Percentiles rank a stretch among this genome's conserved stretches.
Conservation (phyloP, 1,284 basidiomycete genomes). For the Mycosarcoma mackinlayi region DNA sequence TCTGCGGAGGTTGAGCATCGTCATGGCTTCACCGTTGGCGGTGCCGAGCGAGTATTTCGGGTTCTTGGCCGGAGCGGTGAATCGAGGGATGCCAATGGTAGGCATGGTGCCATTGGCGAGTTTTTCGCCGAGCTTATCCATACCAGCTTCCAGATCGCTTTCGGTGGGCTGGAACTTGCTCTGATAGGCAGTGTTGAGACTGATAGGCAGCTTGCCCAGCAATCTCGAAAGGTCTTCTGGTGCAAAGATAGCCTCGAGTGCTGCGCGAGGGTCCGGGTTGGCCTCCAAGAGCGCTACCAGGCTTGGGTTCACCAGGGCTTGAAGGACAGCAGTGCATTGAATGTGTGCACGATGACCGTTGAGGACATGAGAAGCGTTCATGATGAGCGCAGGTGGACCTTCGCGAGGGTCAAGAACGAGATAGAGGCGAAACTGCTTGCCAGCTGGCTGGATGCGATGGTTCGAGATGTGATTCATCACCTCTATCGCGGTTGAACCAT, state of each 20-base stretch:
- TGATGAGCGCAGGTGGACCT: constrained; percentile 7
- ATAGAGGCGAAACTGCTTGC: constrained; percentile 28
- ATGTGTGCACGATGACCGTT: constrained; percentile 21
- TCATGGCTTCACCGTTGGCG: constrained; percentile 10
- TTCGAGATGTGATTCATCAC: constrained; percentile 13
- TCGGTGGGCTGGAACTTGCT: constrained; percentile 10
- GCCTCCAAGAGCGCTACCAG: not conserved
- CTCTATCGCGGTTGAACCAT: constrained; percentile 22
- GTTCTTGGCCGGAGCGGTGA: constrained; percentile 1
- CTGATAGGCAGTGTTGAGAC: constrained; percentile 27
- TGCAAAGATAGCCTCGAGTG: constrained; percentile 20
- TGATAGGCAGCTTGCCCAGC: constrained; percentile 27
- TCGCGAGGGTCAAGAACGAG: constrained; percentile 18
- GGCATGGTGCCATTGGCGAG: constrained; percentile 16
- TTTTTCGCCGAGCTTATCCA: constrained; percentile 19
- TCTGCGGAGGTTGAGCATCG: constrained; percentile 28
- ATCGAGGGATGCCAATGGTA: constrained; percentile 29
- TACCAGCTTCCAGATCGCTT: constrained; percentile 15
- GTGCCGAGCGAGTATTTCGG: constrained; percentile 13
- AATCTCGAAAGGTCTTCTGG: constrained; percentile 17
- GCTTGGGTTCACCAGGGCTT: constrained; percentile 15
- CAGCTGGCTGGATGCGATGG: constrained; percentile 21
- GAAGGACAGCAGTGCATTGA: constrained; percentile 12
- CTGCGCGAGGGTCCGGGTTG: constrained; percentile 4
- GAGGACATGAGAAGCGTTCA: constrained; percentile 35